These are phyloP conservation scores for Emmonsiellopsis sp. DNA, from an alignment of 2,329 filamentous ascomycete genomes.

Conservation along the genomic window DNA sequence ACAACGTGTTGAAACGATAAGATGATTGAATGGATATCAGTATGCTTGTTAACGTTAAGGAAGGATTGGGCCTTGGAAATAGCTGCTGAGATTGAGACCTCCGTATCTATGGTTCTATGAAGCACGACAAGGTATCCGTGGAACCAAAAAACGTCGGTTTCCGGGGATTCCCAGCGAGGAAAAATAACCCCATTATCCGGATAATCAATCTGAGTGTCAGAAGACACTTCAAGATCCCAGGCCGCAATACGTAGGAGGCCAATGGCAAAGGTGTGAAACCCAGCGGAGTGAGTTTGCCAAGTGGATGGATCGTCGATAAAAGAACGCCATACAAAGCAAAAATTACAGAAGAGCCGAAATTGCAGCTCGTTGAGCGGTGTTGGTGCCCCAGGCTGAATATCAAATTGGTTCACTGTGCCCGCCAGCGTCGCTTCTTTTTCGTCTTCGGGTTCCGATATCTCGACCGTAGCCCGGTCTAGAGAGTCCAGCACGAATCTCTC, in stretches of 20 bases:
- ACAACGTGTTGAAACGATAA: slow-evolving; percentile 15
- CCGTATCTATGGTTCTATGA: slow-evolving; percentile 3
- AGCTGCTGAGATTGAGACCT: slow-evolving; percentile 5
- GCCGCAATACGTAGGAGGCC: slow-evolving; percentile 14
- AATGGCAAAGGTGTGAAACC: slow-evolving; percentile 15
- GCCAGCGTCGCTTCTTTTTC: neutral
- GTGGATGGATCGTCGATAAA: slow-evolving; percentile 18
- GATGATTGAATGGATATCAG: slow-evolving; percentile 11
- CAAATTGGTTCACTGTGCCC: slow-evolving; percentile 6
- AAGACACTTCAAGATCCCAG: slow-evolving; percentile 16
- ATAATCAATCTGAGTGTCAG: slow-evolving; percentile 6
- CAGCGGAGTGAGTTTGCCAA: slow-evolving; percentile 13
- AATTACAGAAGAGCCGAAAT: slow-evolving; percentile 16
- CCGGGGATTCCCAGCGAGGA: slow-evolving; percentile 10
- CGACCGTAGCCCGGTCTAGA: neutral
- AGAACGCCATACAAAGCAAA: slow-evolving; percentile 17
- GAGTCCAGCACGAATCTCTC: slow-evolving; percentile 1
- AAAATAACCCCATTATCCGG: slow-evolving; percentile 3
- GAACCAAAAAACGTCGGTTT: slow-evolving; percentile 12
- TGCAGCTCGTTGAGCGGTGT: slow-evolving; percentile 21
- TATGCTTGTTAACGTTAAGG: neutral
- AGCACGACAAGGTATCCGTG: slow-evolving; percentile 13
- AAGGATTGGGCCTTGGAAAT: slow-evolving; percentile 7
- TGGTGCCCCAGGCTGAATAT: slow-evolving; percentile 13
- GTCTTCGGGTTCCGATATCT: slow-evolving; percentile 2